Conservation (phyloP, 176 grass and related monocot genomes). For the Cymbopogon citratus region DNA sequence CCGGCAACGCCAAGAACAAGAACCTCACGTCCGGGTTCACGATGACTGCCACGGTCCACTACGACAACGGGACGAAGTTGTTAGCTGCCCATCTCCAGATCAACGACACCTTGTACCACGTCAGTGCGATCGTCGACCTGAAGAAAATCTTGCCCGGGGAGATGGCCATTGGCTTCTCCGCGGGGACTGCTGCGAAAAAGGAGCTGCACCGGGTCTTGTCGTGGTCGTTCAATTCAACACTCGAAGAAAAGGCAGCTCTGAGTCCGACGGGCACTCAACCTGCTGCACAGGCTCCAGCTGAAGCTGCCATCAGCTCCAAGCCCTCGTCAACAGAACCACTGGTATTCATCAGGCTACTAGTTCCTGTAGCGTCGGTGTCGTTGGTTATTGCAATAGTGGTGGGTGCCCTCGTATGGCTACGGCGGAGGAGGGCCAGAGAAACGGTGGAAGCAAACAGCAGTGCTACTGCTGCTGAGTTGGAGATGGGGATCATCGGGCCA, state of each 20-base stretch:
- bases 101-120: background rate
- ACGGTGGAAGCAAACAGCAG: too few relatives aligned
- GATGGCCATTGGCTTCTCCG: background rate
- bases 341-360: too few relatives aligned
- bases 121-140: background rate
- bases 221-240: background rate
- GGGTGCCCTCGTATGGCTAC: too few relatives aligned
- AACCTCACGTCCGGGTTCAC: background rate
- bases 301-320: too few relatives aligned
- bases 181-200: background rate
- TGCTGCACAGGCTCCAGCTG: too few relatives aligned
- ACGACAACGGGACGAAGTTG: background rate
- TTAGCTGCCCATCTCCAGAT: background rate
- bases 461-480: too few relatives aligned
- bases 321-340: too few relatives aligned
- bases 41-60: background rate
- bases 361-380: too few relatives aligned
- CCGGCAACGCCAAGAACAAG: background rate
- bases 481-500: too few relatives aligned
- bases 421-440: too few relatives aligned
- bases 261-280: too few relatives aligned
- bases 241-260: background rate
- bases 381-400: too few relatives aligned
- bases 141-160: background rate
- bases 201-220: background rate